phyloP scores from a whole-genome alignment of 2,329 filamentous ascomycete genomes.

The Venturia pyrina region DNA sequence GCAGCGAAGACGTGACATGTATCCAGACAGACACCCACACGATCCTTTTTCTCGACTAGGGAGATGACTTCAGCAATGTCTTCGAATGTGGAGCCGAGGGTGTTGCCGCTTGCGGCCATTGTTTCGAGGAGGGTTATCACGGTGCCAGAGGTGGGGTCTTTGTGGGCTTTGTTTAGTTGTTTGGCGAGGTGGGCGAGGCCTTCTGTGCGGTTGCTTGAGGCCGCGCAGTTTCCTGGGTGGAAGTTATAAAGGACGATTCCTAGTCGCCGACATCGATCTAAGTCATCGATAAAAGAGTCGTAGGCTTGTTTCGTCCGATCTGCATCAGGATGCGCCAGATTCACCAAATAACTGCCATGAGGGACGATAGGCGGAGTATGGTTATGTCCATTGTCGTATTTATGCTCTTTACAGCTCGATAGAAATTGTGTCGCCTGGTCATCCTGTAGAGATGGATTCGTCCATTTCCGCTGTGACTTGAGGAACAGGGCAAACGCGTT shows the following conservation, averaged over 20 bases:
- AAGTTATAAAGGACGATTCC: constrained; percentile 96
- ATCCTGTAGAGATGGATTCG: constrained; percentile 63
- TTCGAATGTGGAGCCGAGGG: constrained; percentile 75
- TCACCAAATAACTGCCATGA: constrained; percentile 93
- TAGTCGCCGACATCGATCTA: constrained; percentile 72
- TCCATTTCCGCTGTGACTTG: constrained; percentile 94
- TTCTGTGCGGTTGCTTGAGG: constrained; percentile 53
- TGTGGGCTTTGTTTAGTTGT: constrained; percentile 73
- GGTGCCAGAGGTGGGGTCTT: constrained; percentile 50
- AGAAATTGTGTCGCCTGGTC: constrained; percentile 62
- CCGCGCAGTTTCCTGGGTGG: constrained; percentile 73
- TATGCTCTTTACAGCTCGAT: constrained; percentile 54
- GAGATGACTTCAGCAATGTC: constrained; percentile 80
- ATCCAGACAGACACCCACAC: constrained; percentile 90
- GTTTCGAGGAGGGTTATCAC: constrained; percentile 88
- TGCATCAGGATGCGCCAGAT: constrained; percentile 75
- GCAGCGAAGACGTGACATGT: constrained; percentile 95
- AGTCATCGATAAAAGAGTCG: constrained; percentile 74
- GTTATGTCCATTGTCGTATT: constrained; percentile 61
- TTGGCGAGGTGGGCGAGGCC: constrained; percentile 71
- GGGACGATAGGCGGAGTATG: constrained; percentile 50
- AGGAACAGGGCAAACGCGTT: constrained; percentile 93
- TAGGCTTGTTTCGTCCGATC: constrained; percentile 81
- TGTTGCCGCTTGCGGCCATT: constrained; percentile 84
- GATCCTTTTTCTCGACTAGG: constrained; percentile 65